Evolutionary conservation across 2,329 filamentous ascomycete species (phyloP), one percentile per base, ranked within the genome.

Genomic region (Fonsecaea monophora): DNA sequence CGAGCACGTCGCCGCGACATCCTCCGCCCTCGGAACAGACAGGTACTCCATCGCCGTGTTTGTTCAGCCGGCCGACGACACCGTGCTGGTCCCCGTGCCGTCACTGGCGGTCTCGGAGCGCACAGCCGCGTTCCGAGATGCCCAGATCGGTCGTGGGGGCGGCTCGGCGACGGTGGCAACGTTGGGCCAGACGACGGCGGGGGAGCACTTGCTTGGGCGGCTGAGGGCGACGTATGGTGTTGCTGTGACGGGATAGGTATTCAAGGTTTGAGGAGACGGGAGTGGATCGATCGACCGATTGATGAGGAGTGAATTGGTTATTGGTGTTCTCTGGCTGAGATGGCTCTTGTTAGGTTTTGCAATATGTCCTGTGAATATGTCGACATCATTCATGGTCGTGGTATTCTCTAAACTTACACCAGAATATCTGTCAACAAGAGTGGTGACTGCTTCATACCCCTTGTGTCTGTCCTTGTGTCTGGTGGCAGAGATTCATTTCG

Each of bases 31-130:
- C 2, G 69, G 77, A 67, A 75, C 78, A 66, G 82, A 85, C 68
- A 75, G 86, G 62, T 88, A 87, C 72, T 84, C 82, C 64, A 84
- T 88, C 67, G 87, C 84, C 30, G 89, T 87, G 72, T 89, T 89
- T 73, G 88, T 86, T 71, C 87, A 89, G 77, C 87, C 87, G 9
- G 69, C 84, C n/a, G 82, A 89, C 74, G 77, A 81, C 5, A 85
- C 82, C 32, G 75, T 80, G 71, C 74, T 89, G 68, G 83, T 84
- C 21, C 78, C 82, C 2, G 83, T 89, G 58, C 85, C 86, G 4
- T 87, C 86, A 71, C 67, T 72, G 37, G 65, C 84, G 9, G 83
- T 89, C 5, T 73, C 75, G 64, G 74, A 75, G 73, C 71, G 3
- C 71, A 38, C 55, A 34, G 48, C 35, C 15, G 37, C 34, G 55